Base-by-base conservation (phyloP, 352 stramenopile species). In the Vaucheria bursata region DNA sequence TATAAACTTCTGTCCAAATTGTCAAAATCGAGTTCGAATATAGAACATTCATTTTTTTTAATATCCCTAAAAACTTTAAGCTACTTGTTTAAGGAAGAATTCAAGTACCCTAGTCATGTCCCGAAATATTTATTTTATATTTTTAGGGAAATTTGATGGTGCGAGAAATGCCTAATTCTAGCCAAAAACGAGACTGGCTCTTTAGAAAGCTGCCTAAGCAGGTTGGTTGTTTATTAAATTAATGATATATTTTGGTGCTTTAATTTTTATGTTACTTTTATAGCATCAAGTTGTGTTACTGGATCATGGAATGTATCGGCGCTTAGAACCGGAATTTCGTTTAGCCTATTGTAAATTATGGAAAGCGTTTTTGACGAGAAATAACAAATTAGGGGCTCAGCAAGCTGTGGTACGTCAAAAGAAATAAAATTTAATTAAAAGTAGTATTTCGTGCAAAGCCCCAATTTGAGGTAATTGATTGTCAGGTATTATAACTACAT, bases 241-340 rank as follows among this genome's bases (percentile, higher is more conserved):
- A 18, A 18, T 25, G 25, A 59, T 18, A 59, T 59, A 25, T 59
- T 18, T 59, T 18, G 12, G 18, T 59, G 18, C 25, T 18, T 25
- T 59, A 25, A 18, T 59, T 59, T 18, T 18, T 59, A 25, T 59
- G 45, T 25, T 18, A 18, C 12, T 25, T 18, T 25, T 18, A 34
- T 2, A 2, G 18, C 31, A 34, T 34, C 88, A 96, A 83, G 78
- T 96, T 32, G 89, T 95, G 39, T 77, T 96, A 31, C 85, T 96
- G 0, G 91, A 96, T 77, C 91, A 96, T 74, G 91, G 91, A 35
- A 89, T 95, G 25, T 96, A 96, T 67, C 85, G 90, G 0, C 86
- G 93, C 34, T 84, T 96, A 7, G 90, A 94, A 31, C 85, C 87
- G 31, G 84, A 86, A 4, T 95, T 96, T 69, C 90, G 91, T 4